Conservation (phyloP, 176 grass and related monocot species). For the Eragrostis curvula region DNA sequence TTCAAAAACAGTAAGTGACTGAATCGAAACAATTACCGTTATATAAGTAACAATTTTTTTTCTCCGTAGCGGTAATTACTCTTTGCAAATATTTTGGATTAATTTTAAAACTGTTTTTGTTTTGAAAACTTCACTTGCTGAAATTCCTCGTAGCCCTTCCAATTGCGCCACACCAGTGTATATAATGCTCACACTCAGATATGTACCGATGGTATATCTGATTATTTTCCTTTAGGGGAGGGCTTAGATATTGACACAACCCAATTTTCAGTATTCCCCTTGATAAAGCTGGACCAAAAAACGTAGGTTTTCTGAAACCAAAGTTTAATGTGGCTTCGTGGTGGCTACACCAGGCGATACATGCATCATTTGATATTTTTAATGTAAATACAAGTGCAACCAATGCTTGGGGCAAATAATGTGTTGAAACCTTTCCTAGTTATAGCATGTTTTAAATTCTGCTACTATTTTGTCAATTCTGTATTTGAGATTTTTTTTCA, state of each 20-base stretch:
- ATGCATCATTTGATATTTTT: neutral
- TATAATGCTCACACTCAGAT: neutral
- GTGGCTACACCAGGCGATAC: neutral
- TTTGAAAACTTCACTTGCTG: constrained; percentile 14
- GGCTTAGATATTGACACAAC: too few species aligned
- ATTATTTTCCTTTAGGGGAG: neutral
- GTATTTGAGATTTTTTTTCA: neutral
- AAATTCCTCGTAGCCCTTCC: constrained; percentile 1
- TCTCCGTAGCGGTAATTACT: neutral
- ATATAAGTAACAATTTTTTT: constrained; percentile 14
- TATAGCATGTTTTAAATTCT: neutral
- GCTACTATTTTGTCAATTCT: neutral
- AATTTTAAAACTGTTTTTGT: neutral
- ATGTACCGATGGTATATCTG: neutral
- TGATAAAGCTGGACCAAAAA: neutral
- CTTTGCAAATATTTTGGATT: constrained; percentile 23
- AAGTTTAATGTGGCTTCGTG: neutral
- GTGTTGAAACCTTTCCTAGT: neutral
- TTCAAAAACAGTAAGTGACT: constrained; percentile 63
- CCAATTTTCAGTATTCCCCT: neutral
- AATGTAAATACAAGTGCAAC: neutral
- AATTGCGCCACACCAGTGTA: constrained; percentile 11
- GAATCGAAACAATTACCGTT: constrained; percentile 22
- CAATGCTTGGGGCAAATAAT: neutral
- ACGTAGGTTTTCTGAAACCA: neutral